phyloP scores from a whole-genome alignment of 371 early-diverging fungal species.

The Sporodiniella umbellata region DNA sequence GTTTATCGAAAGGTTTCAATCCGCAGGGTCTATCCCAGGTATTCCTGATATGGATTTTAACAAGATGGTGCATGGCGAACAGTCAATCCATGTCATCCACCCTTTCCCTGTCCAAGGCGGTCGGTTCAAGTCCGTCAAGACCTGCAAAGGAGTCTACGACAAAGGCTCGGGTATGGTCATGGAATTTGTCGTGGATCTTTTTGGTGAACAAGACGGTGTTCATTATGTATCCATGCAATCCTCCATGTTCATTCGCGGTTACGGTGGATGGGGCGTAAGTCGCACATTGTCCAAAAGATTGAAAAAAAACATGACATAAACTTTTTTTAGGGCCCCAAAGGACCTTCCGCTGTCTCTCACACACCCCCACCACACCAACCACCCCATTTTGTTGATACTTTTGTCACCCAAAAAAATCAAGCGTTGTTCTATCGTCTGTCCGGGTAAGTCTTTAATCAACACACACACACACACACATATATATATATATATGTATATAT shows the following conservation, averaged over 20 bases:
- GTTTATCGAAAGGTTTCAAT: conserved; percentile 39
- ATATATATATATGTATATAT: too few relatives aligned
- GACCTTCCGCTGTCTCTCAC: conserved; percentile 34
- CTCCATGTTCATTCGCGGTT: conserved; percentile 51
- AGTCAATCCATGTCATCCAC: conserved; percentile 54
- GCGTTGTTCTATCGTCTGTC: conserved; percentile 68
- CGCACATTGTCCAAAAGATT: too few relatives aligned
- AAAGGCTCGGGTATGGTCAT: conserved; percentile 72
- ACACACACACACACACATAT: too few relatives aligned
- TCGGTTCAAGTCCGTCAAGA: conserved; percentile 41
- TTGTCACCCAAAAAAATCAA: conserved; percentile 44
- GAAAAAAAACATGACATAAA: too few relatives aligned
- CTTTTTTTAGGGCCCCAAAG: conserved; percentile 38
- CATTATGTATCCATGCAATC: conserved; percentile 47
- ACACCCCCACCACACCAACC: conserved; percentile 41
- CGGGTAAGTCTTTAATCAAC: too few relatives aligned
- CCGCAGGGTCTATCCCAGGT: conserved; percentile 47
- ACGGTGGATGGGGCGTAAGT: conserved; percentile 57
- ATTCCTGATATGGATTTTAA: conserved; percentile 66
- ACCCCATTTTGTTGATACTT: conserved; percentile 49
- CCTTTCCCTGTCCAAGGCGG: conserved; percentile 61
- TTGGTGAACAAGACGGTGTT: conserved; percentile 48
- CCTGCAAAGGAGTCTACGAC: conserved; percentile 52
- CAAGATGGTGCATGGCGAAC: conserved; percentile 74
- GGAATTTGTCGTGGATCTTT: conserved; percentile 50